phyloP scores from a whole-genome alignment of 192 early-diverging fungal species.

The Linnemannia exigua region DNA sequence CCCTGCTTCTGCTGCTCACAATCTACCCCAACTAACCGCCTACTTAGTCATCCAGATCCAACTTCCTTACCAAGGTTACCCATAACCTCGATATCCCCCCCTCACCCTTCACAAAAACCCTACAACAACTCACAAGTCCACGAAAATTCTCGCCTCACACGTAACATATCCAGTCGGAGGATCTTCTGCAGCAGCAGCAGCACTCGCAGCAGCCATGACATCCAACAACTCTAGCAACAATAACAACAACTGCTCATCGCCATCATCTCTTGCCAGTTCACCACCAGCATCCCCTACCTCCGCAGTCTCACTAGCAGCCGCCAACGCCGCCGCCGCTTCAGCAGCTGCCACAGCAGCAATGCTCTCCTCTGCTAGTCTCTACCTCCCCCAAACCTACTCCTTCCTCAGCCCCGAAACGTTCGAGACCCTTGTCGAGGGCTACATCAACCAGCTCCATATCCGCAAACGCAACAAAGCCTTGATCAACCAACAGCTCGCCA shows the following conservation, averaged over 20 bases:
- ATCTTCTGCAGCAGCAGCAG: background rate
- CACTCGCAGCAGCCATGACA: conserved; percentile 6
- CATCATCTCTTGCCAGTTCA: background rate
- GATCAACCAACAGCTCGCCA: conserved; percentile 55
- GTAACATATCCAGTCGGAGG: conserved; percentile 6
- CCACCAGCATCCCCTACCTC: background rate
- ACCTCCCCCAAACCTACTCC: conserved; percentile 48
- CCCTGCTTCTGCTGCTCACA: background rate
- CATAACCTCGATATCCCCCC: background rate
- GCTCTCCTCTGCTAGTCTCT: conserved; percentile 19
- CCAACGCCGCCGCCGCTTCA: background rate
- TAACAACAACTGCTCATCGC: background rate
- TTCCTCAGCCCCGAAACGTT: conserved; percentile 53
- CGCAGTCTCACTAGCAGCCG: background rate
- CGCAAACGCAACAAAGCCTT: conserved; percentile 56
- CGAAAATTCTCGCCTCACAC: conserved; percentile 22
- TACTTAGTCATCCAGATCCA: background rate
- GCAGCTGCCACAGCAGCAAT: conserved; percentile 11
- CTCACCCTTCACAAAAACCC: background rate
- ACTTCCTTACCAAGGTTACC: background rate
- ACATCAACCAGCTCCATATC: conserved; percentile 53
- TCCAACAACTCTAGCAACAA: conserved; percentile 1
- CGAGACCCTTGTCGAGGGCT: conserved; percentile 53
- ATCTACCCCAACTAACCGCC: conserved; percentile 49
- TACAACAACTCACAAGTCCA: background rate